phyloP scores from a whole-genome alignment of 176 grass and related monocot species.

The Hyparrhenia diplandra region DNA sequence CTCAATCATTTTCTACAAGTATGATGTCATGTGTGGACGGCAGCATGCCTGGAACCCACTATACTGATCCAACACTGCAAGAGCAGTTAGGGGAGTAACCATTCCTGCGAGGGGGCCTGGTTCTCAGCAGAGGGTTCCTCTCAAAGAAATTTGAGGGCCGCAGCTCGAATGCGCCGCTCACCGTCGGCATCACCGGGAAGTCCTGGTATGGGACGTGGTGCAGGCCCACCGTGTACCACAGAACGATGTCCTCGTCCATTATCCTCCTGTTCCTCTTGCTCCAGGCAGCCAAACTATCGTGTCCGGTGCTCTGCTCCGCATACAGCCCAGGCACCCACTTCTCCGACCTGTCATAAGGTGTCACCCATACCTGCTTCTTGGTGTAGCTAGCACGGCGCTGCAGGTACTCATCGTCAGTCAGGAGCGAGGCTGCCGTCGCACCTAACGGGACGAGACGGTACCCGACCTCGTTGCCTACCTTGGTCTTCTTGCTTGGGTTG shows the following conservation, averaged over 20 bases:
- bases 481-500: constrained; percentile 48
- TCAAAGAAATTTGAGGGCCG: constrained; percentile 75
- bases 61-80: no score
- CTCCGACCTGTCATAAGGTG: constrained; percentile 40
- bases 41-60: no score
- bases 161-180: neutral
- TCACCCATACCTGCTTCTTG: constrained; percentile 74
- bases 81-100: no score
- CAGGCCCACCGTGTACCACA: constrained; percentile 53
- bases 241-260: constrained; percentile 42
- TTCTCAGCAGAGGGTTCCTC: constrained; percentile 51
- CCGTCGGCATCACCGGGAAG: neutral
- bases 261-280: constrained; percentile 30
- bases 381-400: constrained; percentile 53
- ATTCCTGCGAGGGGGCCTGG: neutral
- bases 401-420: constrained; percentile 58
- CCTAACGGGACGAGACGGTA: constrained; percentile 40
- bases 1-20: no score
- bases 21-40: no score
- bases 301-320: neutral
- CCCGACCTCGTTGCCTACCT: constrained; percentile 52
- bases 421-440: constrained; percentile 40
- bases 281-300: neutral
- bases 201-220: constrained; percentile 59
- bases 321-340: neutral